phyloP scores from a whole-genome alignment of 2,329 filamentous ascomycete genomes.

The Talaromyces albobiverticillius region DNA sequence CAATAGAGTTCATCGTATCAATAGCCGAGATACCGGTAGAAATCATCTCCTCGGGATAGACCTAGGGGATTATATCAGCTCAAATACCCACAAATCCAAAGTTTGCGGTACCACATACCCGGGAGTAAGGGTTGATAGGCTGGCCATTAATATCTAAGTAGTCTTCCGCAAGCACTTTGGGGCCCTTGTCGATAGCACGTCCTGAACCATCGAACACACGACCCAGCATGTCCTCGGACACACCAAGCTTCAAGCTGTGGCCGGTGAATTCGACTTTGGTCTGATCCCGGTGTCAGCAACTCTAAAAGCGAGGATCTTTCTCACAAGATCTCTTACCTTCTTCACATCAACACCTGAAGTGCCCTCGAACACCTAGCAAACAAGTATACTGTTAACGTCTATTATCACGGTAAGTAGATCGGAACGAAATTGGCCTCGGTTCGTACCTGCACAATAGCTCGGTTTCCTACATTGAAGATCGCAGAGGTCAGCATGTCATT shows the following conservation, averaged over 20 bases:
- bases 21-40: slow-evolving; percentile 99
- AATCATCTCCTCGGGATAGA: slow-evolving; percentile 99
- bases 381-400: slow-evolving; percentile 20
- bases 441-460: slow-evolving; percentile 88
- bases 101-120: slow-evolving; percentile 57
- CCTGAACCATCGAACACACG: slow-evolving; percentile 98
- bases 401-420: slow-evolving; percentile 10
- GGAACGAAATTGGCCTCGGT: slow-evolving; percentile 4
- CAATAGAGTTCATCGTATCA: slow-evolving; percentile 97
- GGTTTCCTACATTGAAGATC: slow-evolving; percentile 61
- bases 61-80: slow-evolving; percentile 48
- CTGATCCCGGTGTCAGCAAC: slow-evolving; percentile 46
- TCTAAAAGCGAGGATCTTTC: not conserved
- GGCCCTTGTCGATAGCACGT: slow-evolving; percentile 96
- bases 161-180: slow-evolving; percentile 95
- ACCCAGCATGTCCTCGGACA: slow-evolving; percentile 98
- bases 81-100: not conserved
- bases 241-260: slow-evolving; percentile 95
- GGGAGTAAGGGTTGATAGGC: slow-evolving; percentile 96
- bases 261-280: slow-evolving; percentile 97
- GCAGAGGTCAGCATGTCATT: not conserved
- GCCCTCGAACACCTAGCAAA: slow-evolving; percentile 84
- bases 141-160: slow-evolving; percentile 99
- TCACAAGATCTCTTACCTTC: slow-evolving; percentile 60
- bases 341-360: slow-evolving; percentile 98